Evolutionary conservation across 345 rosid species (phyloP).

Genomic region (Lepidium didymum): DNA sequence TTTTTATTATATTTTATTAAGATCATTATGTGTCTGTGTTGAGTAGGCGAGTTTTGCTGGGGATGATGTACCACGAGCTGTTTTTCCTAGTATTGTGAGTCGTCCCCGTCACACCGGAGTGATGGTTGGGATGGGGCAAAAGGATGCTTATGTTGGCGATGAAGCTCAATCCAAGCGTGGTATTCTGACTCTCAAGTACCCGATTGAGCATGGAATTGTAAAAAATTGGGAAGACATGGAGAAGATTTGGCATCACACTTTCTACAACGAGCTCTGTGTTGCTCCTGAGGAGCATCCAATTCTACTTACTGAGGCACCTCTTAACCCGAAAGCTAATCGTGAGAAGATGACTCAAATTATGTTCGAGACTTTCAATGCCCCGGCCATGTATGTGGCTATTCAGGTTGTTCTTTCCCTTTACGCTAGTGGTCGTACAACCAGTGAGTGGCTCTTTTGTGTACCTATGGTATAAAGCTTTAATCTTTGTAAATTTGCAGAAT

Average conservation of each 20-base stretch:
- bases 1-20: background rate
- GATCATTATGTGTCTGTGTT: background rate
- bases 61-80: conserved; percentile 88
- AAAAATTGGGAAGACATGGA: conserved; percentile 97
- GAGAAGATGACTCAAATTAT: conserved; percentile 98
- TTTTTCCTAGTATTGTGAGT: conserved; percentile 87
- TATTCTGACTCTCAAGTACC: conserved; percentile 73
- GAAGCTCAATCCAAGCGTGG: conserved; percentile 78
- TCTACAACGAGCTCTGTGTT: conserved; percentile 93
- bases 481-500: background rate
- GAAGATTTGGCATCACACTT: too few relatives aligned
- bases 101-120: conserved; percentile 95
- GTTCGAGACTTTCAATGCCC: conserved; percentile 90
- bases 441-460: conserved; percentile 32
- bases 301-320: conserved; percentile 81
- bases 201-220: conserved; percentile 87
- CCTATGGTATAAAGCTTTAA: background rate
- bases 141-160: conserved; percentile 89
- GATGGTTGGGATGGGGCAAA: conserved; percentile 84
- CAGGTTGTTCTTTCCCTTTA: conserved; percentile 94
- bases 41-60: conserved; percentile 93
- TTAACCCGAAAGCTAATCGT: conserved; percentile 95
- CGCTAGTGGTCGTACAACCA: conserved; percentile 97
- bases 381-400: conserved; percentile 90
- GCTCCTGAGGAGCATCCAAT: conserved; percentile 89